Percentiles rank a stretch among this genome's conserved stretches.
These are phyloP conservation scores for Endogone sp. DNA, from an alignment of 192 early-diverging fungal genomes.

Conservation along the genomic window DNA sequence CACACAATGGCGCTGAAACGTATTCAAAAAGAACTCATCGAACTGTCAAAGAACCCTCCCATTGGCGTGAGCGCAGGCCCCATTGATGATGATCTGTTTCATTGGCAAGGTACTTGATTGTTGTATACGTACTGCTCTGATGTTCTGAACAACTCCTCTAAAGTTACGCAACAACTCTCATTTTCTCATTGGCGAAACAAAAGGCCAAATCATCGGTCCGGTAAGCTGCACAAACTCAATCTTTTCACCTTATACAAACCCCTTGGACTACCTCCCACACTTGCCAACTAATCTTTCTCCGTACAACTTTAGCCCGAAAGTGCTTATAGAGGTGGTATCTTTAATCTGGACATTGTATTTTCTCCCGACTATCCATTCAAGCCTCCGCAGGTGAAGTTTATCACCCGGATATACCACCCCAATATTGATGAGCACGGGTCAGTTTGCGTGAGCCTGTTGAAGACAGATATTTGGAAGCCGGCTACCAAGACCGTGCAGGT, in stretches of 20 bases:
- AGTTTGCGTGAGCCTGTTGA: slow-evolving; percentile 72
- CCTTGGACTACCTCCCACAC: not conserved
- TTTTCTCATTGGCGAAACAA: not conserved
- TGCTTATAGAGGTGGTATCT: slow-evolving; percentile 69
- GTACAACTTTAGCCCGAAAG: slow-evolving; percentile 37
- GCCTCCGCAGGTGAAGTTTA: slow-evolving; percentile 73
- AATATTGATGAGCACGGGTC: slow-evolving; percentile 72
- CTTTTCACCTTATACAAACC: not conserved
- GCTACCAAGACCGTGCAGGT: slow-evolving; percentile 69
- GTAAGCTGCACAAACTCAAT: not conserved
- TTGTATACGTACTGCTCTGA: no score
- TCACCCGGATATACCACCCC: slow-evolving; percentile 79
- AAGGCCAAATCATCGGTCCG: not conserved
- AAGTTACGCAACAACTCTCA: no score
- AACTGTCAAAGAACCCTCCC: slow-evolving; percentile 57
- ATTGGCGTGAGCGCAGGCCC: slow-evolving; percentile 51
- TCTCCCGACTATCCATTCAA: slow-evolving; percentile 78
- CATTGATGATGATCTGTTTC: slow-evolving; percentile 57
- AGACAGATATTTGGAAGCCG: slow-evolving; percentile 84
- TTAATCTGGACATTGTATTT: slow-evolving; percentile 68
- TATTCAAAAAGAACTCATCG: slow-evolving; percentile 54
- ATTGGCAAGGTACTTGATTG: slow-evolving; percentile 75
- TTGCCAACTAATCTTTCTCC: not conserved
- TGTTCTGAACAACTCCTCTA: no score
- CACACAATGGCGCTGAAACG: slow-evolving; percentile 30